Base-by-base conservation (phyloP, 805 yeast genomes). In the Wickerhamomyces chaumierensis region DNA sequence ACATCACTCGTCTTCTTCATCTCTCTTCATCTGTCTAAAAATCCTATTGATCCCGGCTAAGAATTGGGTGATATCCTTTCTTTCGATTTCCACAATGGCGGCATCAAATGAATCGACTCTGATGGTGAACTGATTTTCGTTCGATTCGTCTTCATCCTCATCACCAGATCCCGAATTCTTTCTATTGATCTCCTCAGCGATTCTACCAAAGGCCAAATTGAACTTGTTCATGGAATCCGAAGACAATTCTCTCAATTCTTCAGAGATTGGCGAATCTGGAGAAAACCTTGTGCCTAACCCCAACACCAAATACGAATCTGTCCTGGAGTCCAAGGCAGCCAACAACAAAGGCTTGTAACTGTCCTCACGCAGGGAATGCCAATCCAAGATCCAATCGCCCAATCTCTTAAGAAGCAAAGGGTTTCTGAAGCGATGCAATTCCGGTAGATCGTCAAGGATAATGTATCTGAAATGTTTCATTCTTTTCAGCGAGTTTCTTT, bases 381-480 rank as follows among this genome's bases (percentile, higher is more conserved):
- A 80, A 54, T 94, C 97, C 35, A 86, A 63, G 4, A 92, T 66
- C 98, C 98, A 94, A 42, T 77, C 73, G 0, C 96, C 97, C 19
- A 92, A 64, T 48, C 94, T 74, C 31, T 85, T 65, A 35, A 94
- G 60, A 34, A 94, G 84, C 42, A 92, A 61, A 3, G 98, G 98
- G 57, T 92, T 94, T 48, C 72, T 72, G 58, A 86, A 90, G 37
- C 84, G 61, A 21, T 68, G 73, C 20, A 85, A 63, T 50, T 85
- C 92, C 4, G 94, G 92, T 1, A 87, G 94, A 53, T 88, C 97
- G 45, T 81, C 84, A 33, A 94, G 59, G 9, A 92, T 95, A 35
- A 94, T 94, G 36, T 92, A 66, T 41, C 96, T 67, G 56, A 83
- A 92, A 16, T 85, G 69, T 36, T 87, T 68, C 42, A 92, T 67